Base-by-base conservation (phyloP, 352 stramenopile genomes). In the Globisporangium takayamanum region DNA sequence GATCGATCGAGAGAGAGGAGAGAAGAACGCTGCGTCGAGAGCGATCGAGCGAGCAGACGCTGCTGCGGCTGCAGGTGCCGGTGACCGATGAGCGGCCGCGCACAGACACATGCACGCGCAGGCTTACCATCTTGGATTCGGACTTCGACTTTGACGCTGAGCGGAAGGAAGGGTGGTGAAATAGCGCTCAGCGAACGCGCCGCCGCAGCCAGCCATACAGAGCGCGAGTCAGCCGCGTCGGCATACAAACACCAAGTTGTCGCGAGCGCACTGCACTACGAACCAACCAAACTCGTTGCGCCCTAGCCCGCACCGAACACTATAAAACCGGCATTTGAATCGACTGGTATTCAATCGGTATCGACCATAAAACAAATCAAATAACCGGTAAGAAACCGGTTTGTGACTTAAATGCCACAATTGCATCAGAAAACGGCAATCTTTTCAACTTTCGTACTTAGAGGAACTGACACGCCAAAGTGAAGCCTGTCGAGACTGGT, bases 91-190 rank as follows among this genome's bases (percentile, higher is more conserved):
- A 44, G 14, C 37, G 14, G 37, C 37, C 8, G 37, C 37, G 8
- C 37, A 44, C 14, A 15, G 8, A 44, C 16, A 14, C 41, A 20
- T 20, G 15, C 14, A 18, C 41, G 18, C 41, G 20, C 44, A 49
- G 16, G n/a, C 78, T 73, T 89, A 91, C 80, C 80, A 91, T 91
- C 76, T 88, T 91, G 71, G 73, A 85, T 79, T 76, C 75, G 82
- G 80, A 77, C 81, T 87, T 80, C 63, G 78, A 91, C 78, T 91
- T 87, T 81, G 83, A 87, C 77, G 76, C 76, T 81, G 78, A 91
- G 78, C 80, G 74, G 79, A 88, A 89, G 78, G 80, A 90, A 88
- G 80, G 81, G 78, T 82, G 86, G 80, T 83, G 85, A 82, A 91
- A 85, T 86, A 84, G 74, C 65, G 55, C 59, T 57, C 63, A 63